Evolutionary conservation across 768 basidiomycete genomes (phyloP).

Genomic region (Suillus clintonianus): DNA sequence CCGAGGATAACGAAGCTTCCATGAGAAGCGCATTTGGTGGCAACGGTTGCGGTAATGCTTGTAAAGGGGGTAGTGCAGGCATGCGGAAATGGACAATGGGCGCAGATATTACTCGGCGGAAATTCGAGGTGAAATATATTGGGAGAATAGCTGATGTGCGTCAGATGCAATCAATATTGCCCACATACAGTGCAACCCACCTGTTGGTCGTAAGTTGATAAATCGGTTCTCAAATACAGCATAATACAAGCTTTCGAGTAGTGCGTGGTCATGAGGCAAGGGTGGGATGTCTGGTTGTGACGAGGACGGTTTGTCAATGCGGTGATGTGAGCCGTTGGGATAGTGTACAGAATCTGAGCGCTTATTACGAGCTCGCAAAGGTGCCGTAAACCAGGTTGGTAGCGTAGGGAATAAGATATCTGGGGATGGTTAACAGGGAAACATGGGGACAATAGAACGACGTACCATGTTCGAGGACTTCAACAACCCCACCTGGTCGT

Average conservation of each 20-base stretch:
- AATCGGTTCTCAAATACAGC: slow-evolving; percentile 72
- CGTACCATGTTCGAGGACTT: slow-evolving; percentile 74
- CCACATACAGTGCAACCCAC: slow-evolving; percentile 36
- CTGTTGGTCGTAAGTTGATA: slow-evolving; percentile 69
- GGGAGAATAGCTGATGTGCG: slow-evolving; percentile 57
- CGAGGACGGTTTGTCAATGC: slow-evolving; percentile 27
- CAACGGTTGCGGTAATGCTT: slow-evolving; percentile 39
- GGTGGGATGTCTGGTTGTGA: slow-evolving; percentile 35
- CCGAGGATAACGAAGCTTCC: slow-evolving; percentile 20
- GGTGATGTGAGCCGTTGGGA: slow-evolving; percentile 46
- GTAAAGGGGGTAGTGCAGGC: slow-evolving; percentile 68
- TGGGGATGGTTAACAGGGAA: slow-evolving; percentile 24
- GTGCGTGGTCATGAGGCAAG: slow-evolving; percentile 63
- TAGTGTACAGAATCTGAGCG: slow-evolving; percentile 51
- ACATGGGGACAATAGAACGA: background rate
- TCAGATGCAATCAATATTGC: background rate
- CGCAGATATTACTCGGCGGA: slow-evolving; percentile 61
- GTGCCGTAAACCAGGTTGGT: slow-evolving; percentile 77
- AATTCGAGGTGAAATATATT: slow-evolving; percentile 70
- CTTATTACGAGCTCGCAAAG: slow-evolving; percentile 55
- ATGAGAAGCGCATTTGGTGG: slow-evolving; percentile 26
- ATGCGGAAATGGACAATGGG: slow-evolving; percentile 67
- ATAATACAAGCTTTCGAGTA: slow-evolving; percentile 66
- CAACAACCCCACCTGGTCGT: slow-evolving; percentile 67
- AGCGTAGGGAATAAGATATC: slow-evolving; percentile 77